These are phyloP conservation scores for Apiospora rasikravindrae DNA, from an alignment of 2,329 filamentous ascomycete genomes.

Conservation along the genomic window DNA sequence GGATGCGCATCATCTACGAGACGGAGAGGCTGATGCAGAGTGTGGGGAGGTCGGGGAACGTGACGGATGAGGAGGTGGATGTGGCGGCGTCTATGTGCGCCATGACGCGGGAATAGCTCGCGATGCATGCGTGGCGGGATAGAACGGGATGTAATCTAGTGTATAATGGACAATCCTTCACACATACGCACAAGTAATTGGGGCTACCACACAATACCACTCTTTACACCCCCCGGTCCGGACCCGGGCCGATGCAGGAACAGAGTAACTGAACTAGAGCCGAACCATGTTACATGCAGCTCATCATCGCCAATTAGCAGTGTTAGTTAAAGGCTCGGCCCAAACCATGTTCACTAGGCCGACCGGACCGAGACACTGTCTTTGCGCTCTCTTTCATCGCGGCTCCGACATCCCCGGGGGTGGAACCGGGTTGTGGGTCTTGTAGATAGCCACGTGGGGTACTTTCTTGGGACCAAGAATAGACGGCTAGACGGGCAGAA, in stretches of 20 bases:
- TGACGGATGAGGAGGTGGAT: conserved; percentile 24
- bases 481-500: background rate
- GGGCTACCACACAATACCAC: background rate
- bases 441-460: background rate
- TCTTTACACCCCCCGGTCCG: background rate
- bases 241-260: background rate
- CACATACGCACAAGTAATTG: no score
- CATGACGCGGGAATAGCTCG: conserved; percentile 17
- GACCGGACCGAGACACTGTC: background rate
- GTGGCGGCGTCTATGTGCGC: conserved; percentile 24
- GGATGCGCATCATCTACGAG: conserved; percentile 50
- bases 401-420: conserved; percentile 18
- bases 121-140: background rate
- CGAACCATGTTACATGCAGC: background rate
- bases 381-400: background rate
- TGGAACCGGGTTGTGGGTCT: background rate
- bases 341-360: background rate
- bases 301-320: background rate
- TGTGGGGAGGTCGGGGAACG: background rate
- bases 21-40: conserved; percentile 47
- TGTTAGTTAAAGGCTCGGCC: background rate
- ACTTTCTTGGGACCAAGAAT: background rate
- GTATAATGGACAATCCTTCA: background rate
- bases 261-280: background rate
- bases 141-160: background rate